phyloP scores from a whole-genome alignment of 441 rosid species.

The Euphorbia schlechtendalii region DNA sequence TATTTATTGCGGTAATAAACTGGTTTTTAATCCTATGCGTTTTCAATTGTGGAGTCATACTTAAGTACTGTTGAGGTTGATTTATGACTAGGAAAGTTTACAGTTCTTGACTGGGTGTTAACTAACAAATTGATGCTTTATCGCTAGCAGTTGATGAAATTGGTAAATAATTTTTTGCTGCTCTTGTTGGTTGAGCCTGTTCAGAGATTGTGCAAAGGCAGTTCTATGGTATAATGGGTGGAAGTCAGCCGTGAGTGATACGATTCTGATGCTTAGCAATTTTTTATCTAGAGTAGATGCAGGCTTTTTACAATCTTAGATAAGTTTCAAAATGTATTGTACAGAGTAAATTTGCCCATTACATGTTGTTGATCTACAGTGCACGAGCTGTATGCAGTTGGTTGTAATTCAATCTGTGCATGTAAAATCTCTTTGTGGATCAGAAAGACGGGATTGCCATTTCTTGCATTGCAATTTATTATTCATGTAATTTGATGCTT shows the following conservation, averaged over 20 bases:
- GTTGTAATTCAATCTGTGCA: background rate
- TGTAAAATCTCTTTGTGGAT: background rate
- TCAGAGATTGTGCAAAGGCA: background rate
- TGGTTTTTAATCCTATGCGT: too few species aligned
- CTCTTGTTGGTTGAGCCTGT: background rate
- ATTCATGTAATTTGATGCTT: background rate
- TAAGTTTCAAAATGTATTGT: background rate
- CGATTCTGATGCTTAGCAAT: background rate
- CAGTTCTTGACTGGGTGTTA: too few species aligned
- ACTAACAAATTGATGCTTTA: too few species aligned
- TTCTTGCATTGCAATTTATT: background rate
- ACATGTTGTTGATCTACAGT: background rate
- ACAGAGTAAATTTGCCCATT: background rate
- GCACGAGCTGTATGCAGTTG: background rate
- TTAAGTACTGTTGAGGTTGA: too few species aligned
- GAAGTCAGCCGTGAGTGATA: background rate
- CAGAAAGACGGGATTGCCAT: background rate
- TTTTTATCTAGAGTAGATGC: background rate
- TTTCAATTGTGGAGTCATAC: too few species aligned
- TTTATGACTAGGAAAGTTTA: too few species aligned
- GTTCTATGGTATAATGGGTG: background rate
- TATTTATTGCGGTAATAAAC: too few species aligned
- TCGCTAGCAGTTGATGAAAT: background rate
- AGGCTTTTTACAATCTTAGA: background rate
- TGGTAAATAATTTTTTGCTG: background rate